A percentile compares a stretch with the other conserved stretches of the same genome.
Evolutionary conservation across 495 filamentous ascomycete species (phyloP).

Genomic region (Lentithecium fluviatile): DNA sequence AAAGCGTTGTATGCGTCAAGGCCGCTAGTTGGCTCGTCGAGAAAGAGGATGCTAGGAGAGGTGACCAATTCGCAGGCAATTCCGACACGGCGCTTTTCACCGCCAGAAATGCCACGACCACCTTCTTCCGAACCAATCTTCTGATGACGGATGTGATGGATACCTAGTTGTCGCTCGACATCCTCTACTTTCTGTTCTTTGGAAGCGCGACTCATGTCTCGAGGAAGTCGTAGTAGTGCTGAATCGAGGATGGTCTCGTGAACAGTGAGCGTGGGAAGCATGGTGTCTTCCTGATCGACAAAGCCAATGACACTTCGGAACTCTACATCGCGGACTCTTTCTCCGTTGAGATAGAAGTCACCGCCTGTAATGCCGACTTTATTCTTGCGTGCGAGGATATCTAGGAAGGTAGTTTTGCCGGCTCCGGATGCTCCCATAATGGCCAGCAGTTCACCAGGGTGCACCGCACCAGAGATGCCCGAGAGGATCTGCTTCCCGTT

Average conservation of each 20-base stretch:
- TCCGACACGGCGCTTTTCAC: slow-evolving; percentile 92
- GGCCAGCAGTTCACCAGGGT: slow-evolving; percentile 86
- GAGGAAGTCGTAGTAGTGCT: slow-evolving; percentile 82
- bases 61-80: slow-evolving; percentile 98
- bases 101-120: slow-evolving; percentile 92
- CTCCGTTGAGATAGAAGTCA: slow-evolving; percentile 91
- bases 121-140: slow-evolving; percentile 97
- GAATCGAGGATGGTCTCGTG: slow-evolving; percentile 97
- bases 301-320: slow-evolving; percentile 92
- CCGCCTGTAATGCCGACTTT: slow-evolving; percentile 79
- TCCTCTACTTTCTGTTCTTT: slow-evolving; percentile 90
- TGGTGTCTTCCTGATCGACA: slow-evolving; percentile 97
- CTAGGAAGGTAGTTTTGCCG: slow-evolving; percentile 95
- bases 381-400: slow-evolving; percentile 96
- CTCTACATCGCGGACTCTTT: slow-evolving; percentile 79
- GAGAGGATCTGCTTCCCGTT: slow-evolving; percentile 85
- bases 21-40: slow-evolving; percentile 95
- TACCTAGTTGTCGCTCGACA: slow-evolving; percentile 93
- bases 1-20: slow-evolving; percentile 95
- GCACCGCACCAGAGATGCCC: slow-evolving; percentile 76
- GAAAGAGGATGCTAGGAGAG: slow-evolving; percentile 93
- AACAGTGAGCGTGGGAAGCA: slow-evolving; percentile 94
- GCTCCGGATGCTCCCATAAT: slow-evolving; percentile 99
- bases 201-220: slow-evolving; percentile 79
- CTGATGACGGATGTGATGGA: slow-evolving; percentile 86